phyloP scores from a whole-genome alignment of 2,329 filamentous ascomycete species.

The Pseudogymnoascus sp. region DNA sequence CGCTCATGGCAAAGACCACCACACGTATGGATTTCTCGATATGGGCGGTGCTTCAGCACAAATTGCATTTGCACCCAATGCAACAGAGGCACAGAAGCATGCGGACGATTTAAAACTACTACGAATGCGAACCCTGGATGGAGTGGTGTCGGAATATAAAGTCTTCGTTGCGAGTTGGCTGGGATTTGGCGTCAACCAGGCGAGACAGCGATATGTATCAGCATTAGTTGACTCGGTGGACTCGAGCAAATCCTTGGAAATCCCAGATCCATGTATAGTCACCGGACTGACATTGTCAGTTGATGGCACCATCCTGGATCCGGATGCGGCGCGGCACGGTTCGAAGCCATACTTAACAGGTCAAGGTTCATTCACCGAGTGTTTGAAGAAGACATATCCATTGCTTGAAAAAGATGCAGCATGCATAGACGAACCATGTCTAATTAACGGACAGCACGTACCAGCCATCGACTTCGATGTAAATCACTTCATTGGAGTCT shows the following conservation, averaged over 20 bases:
- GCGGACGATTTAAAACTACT: constrained; percentile 82
- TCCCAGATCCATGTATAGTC: constrained; percentile 89
- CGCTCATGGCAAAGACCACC: constrained; percentile 77
- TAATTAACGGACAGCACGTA: constrained; percentile 86
- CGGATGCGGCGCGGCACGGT: constrained; percentile 32
- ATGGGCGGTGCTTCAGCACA: constrained; percentile 98
- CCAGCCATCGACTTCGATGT: constrained; percentile 95
- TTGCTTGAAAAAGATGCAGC: constrained; percentile 83
- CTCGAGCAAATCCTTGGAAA: constrained; percentile 53
- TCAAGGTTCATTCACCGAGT: constrained; percentile 82
- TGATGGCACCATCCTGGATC: constrained; percentile 54
- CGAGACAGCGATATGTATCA: constrained; percentile 77
- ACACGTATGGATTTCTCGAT: constrained; percentile 94
- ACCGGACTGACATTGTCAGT: constrained; percentile 65
- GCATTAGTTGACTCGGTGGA: constrained; percentile 61
- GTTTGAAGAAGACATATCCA: constrained; percentile 73
- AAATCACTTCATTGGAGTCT: constrained; percentile 96
- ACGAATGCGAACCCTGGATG: constrained; percentile 76
- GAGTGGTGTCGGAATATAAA: constrained; percentile 69
- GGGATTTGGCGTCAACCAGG: constrained; percentile 94
- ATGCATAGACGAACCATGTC: constrained; percentile 76
- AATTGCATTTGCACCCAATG: constrained; percentile 94
- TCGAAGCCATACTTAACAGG: constrained; percentile 60
- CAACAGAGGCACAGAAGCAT: constrained; percentile 83
- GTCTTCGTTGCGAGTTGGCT: constrained; percentile 97